phyloP scores from a whole-genome alignment of 768 basidiomycete species.

The Psilocybe cyanescens region DNA sequence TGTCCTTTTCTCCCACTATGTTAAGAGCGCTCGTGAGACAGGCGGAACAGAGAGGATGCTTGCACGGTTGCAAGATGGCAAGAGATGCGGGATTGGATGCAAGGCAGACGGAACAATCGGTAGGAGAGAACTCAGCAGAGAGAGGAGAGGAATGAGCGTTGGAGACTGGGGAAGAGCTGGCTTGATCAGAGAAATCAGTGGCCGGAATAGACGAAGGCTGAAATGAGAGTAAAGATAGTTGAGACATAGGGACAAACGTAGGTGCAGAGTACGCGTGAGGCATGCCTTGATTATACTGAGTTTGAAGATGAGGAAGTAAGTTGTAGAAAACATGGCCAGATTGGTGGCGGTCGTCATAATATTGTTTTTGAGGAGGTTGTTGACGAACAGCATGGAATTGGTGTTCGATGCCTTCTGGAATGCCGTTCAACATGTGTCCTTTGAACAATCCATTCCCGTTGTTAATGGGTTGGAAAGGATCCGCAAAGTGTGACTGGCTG shows the following conservation, averaged over 20 bases:
- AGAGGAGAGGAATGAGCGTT: conserved; percentile 4
- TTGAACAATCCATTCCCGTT: conserved; percentile 22
- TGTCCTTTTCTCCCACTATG: conserved; percentile 88
- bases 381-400: conserved; percentile 43
- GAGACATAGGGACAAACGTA: conserved; percentile 22
- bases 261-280: conserved; percentile 23
- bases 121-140: conserved; percentile 22
- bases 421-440: conserved; percentile 34
- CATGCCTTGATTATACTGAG: conserved; percentile 22
- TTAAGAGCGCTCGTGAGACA: conserved; percentile 88
- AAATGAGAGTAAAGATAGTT: conserved; percentile 18
- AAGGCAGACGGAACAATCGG: conserved; percentile 70
- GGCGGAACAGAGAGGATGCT: conserved; percentile 75
- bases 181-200: conserved; percentile 10
- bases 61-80: conserved; percentile 75
- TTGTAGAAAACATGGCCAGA: conserved; percentile 21
- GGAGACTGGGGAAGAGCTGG: conserved; percentile 1
- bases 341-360: conserved; percentile 25
- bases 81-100: conserved; percentile 44
- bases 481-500: conserved; percentile 35
- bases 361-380: conserved; percentile 22
- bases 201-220: conserved; percentile 5
- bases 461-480: conserved; percentile 42
- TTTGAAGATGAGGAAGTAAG: conserved; percentile 12
- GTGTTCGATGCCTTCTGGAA: conserved; percentile 46